phyloP scores from a whole-genome alignment of 768 basidiomycete genomes.

The Sarcomyxa edulis region DNA sequence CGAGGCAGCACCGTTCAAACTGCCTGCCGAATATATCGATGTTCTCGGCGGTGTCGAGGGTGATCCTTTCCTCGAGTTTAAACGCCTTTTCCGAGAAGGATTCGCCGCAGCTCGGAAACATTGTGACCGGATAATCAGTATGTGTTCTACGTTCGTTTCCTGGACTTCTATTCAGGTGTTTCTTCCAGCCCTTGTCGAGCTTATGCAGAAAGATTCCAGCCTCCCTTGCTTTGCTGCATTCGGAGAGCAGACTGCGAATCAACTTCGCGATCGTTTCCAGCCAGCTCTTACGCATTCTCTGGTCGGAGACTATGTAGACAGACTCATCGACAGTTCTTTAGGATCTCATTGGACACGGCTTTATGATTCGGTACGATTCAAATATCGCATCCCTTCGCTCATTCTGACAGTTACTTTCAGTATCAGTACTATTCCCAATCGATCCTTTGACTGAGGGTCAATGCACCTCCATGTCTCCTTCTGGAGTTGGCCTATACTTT shows the following conservation, averaged over 20 bases:
- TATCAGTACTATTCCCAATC: constrained; percentile 95
- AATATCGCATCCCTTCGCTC: not conserved
- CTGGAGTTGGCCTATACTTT: too few species aligned
- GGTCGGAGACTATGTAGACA: constrained; percentile 86
- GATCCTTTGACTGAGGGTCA: constrained; percentile 44
- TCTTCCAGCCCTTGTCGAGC: constrained; percentile 67
- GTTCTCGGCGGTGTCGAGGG: constrained; percentile 85
- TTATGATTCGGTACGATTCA: constrained; percentile 79
- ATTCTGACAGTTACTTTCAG: constrained; percentile 29
- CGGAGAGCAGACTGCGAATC: constrained; percentile 85
- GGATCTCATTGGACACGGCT: constrained; percentile 93
- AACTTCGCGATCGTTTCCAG: constrained; percentile 91
- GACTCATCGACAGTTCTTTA: constrained; percentile 83
- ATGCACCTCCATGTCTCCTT: too few species aligned
- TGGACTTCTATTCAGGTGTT: constrained; percentile 6
- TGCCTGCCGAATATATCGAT: constrained; percentile 92
- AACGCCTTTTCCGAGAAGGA: constrained; percentile 81
- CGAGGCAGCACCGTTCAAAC: constrained; percentile 98
- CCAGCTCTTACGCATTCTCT: constrained; percentile 80
- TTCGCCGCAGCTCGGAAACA: constrained; percentile 95
- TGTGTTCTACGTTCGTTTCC: constrained; percentile 18
- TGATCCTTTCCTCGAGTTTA: constrained; percentile 78
- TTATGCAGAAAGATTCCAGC: constrained; percentile 89
- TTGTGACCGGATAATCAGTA: constrained; percentile 92
- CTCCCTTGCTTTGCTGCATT: constrained; percentile 82